These are phyloP conservation scores for Malassezia yamatoensis DNA, from an alignment of 1,284 basidiomycete genomes.

Conservation along the genomic window DNA sequence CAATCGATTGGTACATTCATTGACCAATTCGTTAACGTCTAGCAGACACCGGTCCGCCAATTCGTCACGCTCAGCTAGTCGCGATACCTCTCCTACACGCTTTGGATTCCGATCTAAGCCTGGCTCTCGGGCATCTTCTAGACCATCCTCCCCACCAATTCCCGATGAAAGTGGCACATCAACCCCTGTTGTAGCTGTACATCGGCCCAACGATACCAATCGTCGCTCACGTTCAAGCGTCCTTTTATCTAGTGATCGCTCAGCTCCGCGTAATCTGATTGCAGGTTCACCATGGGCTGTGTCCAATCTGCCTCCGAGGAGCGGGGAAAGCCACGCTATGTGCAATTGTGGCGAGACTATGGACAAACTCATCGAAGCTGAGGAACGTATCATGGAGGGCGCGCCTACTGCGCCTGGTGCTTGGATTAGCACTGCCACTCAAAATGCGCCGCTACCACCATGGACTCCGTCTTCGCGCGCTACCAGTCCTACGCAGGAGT, in stretches of 20 bases:
- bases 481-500: slow-evolving; percentile 23
- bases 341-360: slow-evolving; percentile 43
- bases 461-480: slow-evolving; percentile 39
- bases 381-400: slow-evolving; percentile 37
- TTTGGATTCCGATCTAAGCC: slow-evolving; percentile 21
- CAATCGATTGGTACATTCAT: slow-evolving; percentile 23
- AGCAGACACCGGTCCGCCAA: slow-evolving; percentile 6
- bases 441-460: slow-evolving; percentile 26
- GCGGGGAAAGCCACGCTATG: slow-evolving; percentile 32
- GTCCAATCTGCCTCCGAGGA: slow-evolving; percentile 34
- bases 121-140: not conserved
- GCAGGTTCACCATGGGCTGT: slow-evolving; percentile 40
- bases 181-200: slow-evolving; percentile 9
- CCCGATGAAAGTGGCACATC: not conserved
- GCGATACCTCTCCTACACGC: slow-evolving; percentile 30
- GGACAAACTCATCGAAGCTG: slow-evolving; percentile 36
- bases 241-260: slow-evolving; percentile 7
- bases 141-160: not conserved
- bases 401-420: slow-evolving; percentile 42
- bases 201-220: slow-evolving; percentile 7
- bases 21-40: slow-evolving; percentile 21
- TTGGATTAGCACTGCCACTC: slow-evolving; percentile 27
- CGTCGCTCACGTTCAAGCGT: not conserved
- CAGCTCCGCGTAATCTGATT: slow-evolving; percentile 31
- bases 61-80: slow-evolving; percentile 23